These are phyloP conservation scores for Coelastrella sp. DNA, from an alignment of 139 green algal genomes.

Conservation along the genomic window DNA sequence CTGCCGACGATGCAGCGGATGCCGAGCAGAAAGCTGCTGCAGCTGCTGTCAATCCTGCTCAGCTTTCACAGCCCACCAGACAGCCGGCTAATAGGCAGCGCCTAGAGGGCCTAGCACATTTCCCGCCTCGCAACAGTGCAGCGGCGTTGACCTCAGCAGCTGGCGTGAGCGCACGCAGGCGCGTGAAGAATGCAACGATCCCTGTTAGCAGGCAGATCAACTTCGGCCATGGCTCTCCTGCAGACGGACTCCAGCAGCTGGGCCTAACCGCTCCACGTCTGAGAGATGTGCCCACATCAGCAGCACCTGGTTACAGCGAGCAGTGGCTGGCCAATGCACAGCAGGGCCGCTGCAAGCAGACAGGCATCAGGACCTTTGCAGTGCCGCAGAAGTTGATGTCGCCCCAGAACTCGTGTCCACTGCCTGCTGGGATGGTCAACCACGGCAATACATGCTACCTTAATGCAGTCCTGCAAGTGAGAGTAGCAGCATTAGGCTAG, in stretches of 20 bases:
- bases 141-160: neutral
- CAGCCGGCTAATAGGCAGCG: neutral
- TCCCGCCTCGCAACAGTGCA: neutral
- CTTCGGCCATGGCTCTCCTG: neutral
- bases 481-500: neutral
- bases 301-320: neutral
- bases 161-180: neutral
- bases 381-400: neutral
- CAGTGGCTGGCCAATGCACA: neutral
- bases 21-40: neutral
- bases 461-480: conserved; percentile 70
- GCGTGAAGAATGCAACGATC: neutral
- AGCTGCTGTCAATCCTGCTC: neutral
- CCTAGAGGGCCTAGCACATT: neutral
- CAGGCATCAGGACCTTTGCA: neutral
- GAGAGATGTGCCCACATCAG: neutral
- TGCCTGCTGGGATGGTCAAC: conserved; percentile 66
- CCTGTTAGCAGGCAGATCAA: neutral
- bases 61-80: neutral
- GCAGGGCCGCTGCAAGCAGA: neutral
- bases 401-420: neutral
- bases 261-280: neutral
- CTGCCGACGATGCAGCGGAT: conserved; percentile 27
- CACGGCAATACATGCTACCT: conserved; percentile 79
- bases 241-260: neutral